Conservation (phyloP, 78 protist species). For the Tieghemostelium lacteum region DNA sequence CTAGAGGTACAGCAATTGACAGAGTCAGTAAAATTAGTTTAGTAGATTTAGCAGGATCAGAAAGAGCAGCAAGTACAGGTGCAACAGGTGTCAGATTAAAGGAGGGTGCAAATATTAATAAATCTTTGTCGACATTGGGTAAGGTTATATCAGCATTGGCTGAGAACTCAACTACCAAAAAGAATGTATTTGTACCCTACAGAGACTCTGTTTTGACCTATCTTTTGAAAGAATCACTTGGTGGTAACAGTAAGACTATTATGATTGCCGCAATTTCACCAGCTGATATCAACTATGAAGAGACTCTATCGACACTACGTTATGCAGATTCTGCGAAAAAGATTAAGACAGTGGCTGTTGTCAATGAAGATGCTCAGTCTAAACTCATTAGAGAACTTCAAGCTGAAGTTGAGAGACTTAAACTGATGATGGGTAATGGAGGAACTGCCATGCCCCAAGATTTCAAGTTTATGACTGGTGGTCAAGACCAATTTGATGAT, state of each 20-base stretch:
- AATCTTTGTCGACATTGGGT: conserved; percentile 90
- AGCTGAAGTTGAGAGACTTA: conserved; percentile 66
- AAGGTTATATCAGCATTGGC: conserved; percentile 90
- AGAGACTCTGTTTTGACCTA: conserved; percentile 95
- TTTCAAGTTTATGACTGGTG: neutral
- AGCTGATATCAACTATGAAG: conserved; percentile 87
- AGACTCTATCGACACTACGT: conserved; percentile 94
- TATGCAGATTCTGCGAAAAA: conserved; percentile 95
- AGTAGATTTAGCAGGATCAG: conserved; percentile 92
- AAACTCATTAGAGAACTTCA: conserved; percentile 80
- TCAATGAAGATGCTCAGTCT: conserved; percentile 89
- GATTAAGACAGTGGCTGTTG: conserved; percentile 88
- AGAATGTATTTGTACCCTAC: conserved; percentile 90
- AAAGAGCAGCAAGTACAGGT: conserved; percentile 87
- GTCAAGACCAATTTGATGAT: neutral
- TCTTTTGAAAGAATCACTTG: conserved; percentile 95
- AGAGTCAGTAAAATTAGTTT: conserved; percentile 73
- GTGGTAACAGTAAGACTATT: conserved; percentile 95
- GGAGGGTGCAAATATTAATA: conserved; percentile 89
- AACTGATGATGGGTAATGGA: conserved; percentile 19
- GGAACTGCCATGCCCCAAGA: neutral
- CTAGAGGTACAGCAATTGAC: conserved; percentile 70
- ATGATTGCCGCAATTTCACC: conserved; percentile 93
- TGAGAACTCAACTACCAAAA: conserved; percentile 80
- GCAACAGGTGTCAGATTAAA: conserved; percentile 88